These are phyloP conservation scores for Trypanosomatidae sp. DNA, from an alignment of 208 protist species.

Conservation along the genomic window DNA sequence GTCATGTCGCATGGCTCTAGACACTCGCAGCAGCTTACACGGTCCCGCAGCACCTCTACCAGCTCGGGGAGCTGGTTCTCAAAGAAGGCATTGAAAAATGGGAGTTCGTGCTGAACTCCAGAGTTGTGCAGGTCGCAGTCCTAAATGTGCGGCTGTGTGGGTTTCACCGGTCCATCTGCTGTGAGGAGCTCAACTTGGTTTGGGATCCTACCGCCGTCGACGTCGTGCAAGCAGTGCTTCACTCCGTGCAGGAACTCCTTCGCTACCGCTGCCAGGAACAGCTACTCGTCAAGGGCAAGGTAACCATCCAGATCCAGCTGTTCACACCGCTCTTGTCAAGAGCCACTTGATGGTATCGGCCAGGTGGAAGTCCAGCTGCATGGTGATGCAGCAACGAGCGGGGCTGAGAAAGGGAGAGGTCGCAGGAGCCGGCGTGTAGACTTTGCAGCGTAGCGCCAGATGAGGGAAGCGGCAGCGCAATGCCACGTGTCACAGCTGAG, in stretches of 20 bases:
- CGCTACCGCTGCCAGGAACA: conserved; percentile 20
- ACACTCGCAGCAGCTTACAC: conserved; percentile 31
- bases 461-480: background rate
- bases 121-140: conserved; percentile 51
- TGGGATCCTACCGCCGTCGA: conserved; percentile 28
- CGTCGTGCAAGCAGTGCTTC: conserved; percentile 34
- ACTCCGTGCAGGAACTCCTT: conserved; percentile 31
- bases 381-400: background rate
- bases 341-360: conserved; percentile 16
- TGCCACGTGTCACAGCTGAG: background rate
- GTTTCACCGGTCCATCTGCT: conserved; percentile 36
- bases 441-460: background rate
- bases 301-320: conserved; percentile 44
- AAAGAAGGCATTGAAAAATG: conserved; percentile 39
- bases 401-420: too few relatives aligned
- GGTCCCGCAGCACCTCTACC: conserved; percentile 39
- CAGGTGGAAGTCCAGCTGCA: conserved; percentile 9
- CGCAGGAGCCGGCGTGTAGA: background rate
- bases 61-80: conserved; percentile 29
- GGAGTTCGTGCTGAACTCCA: conserved; percentile 27
- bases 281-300: conserved; percentile 28
- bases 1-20: conserved; percentile 26
- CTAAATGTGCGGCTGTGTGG: conserved; percentile 54
- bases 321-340: conserved; percentile 35
- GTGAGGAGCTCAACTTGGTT: conserved; percentile 54